phyloP scores from a whole-genome alignment of 1,139 yeast genomes.

The Debaryomycetaceae sp. region DNA sequence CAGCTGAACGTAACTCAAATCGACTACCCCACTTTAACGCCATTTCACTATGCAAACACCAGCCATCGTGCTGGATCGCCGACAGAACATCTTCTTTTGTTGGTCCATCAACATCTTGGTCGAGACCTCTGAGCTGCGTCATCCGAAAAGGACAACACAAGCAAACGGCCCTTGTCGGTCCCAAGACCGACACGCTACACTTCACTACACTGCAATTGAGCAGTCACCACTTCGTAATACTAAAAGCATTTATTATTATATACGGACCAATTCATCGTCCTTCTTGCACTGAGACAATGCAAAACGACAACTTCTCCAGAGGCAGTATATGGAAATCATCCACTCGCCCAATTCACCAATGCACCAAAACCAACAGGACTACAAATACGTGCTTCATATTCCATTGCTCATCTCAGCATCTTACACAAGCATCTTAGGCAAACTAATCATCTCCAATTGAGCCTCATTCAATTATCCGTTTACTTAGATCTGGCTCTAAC shows the following conservation, averaged over 20 bases:
- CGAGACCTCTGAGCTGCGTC: too few species aligned
- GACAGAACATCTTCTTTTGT: too few species aligned
- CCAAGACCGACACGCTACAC: background rate
- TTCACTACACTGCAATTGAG: too few species aligned
- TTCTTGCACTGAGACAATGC: background rate
- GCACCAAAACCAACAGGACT: background rate
- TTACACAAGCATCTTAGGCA: background rate
- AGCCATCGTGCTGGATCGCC: too few species aligned
- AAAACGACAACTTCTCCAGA: background rate
- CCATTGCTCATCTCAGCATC: background rate
- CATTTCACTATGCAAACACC: too few species aligned
- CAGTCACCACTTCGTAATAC: background rate
- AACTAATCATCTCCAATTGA: background rate
- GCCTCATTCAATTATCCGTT: conserved; percentile 46
- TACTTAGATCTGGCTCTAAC: conserved; percentile 98
- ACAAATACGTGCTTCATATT: background rate
- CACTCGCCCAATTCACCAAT: background rate
- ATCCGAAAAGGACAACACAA: too few species aligned
- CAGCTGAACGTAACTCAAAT: too few species aligned
- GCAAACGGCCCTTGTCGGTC: too few species aligned
- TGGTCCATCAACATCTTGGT: too few species aligned
- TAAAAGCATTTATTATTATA: background rate
- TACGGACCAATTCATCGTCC: background rate
- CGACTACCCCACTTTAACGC: too few species aligned
- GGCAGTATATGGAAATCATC: background rate